Conservation (phyloP, 2,329 filamentous ascomycete species). For the Aspergillus ochraceus region DNA sequence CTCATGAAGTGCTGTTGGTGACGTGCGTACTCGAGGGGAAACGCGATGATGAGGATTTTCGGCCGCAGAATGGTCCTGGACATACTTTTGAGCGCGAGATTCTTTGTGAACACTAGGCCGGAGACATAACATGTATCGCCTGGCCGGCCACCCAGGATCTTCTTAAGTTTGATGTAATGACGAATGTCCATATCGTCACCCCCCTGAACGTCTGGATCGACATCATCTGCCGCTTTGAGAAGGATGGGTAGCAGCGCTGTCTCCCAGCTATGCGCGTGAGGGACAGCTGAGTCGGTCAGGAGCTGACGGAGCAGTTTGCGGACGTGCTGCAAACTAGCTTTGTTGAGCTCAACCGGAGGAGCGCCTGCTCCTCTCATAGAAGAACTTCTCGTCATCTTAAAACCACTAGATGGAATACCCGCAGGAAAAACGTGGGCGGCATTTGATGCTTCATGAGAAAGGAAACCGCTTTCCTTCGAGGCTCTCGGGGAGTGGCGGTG, state of each 20-base stretch:
- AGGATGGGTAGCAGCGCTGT: conserved; percentile 87
- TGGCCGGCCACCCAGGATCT: conserved; percentile 85
- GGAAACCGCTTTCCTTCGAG: conserved; percentile 55
- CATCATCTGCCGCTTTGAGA: conserved; percentile 86
- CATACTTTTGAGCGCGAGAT: conserved; percentile 95
- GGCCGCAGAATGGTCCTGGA: conserved; percentile 79
- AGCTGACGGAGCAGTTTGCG: conserved; percentile 81
- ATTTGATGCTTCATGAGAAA: conserved; percentile 31
- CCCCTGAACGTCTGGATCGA: conserved; percentile 84
- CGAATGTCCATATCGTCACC: conserved; percentile 97
- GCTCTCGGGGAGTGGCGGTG: conserved; percentile 72
- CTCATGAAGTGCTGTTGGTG: conserved; percentile 98
- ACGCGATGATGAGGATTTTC: conserved; percentile 87
- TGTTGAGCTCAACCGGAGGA: conserved; percentile 80
- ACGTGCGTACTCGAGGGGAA: conserved; percentile 92
- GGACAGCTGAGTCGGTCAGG: conserved; percentile 71
- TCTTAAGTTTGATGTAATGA: conserved; percentile 96
- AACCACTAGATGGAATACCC: conserved; percentile 38
- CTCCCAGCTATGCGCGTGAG: conserved; percentile 78
- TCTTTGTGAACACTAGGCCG: conserved; percentile 96
- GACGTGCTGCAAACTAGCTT: conserved; percentile 84
- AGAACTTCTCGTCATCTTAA: conserved; percentile 70
- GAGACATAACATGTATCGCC: conserved; percentile 95
- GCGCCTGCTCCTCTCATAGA: conserved; percentile 75
- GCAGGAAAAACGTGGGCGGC: conserved; percentile 44